Evolutionary conservation across 495 filamentous ascomycete genomes (phyloP).

Genomic region (Penicillium manginii): DNA sequence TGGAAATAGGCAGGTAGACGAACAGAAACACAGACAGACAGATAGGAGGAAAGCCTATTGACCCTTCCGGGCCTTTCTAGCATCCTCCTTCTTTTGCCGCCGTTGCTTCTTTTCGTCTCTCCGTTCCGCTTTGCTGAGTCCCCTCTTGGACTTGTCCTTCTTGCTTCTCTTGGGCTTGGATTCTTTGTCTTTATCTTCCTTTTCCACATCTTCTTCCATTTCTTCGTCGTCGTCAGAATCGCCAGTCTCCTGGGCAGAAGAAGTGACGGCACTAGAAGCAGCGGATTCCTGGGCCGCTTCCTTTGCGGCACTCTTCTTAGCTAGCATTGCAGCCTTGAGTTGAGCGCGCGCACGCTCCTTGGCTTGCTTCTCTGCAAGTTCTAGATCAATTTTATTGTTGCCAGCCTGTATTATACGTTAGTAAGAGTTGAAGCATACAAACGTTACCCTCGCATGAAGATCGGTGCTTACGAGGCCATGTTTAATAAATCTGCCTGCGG

Average conservation of each 20-base stretch:
- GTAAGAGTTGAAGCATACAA: not conserved
- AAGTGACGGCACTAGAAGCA: constrained; percentile 16
- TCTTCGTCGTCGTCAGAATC: constrained; percentile 28
- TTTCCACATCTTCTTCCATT: constrained; percentile 12
- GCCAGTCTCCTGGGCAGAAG: constrained; percentile 32
- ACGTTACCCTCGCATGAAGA: not conserved
- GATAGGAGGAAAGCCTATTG: constrained; percentile 14
- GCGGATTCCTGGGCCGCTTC: constrained; percentile 12
- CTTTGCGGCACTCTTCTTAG: constrained; percentile 33
- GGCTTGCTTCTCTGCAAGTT: constrained; percentile 55
- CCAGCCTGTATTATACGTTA: constrained; percentile 50
- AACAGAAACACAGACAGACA: not conserved
- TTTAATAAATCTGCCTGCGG: constrained; percentile 79
- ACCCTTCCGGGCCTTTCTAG: constrained; percentile 33
- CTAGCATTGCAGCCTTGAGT: constrained; percentile 51
- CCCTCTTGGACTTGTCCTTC: constrained; percentile 25
- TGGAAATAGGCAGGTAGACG: not conserved
- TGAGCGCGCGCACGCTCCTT: constrained; percentile 56
- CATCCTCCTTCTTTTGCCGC: constrained; percentile 42
- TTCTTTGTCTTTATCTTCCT: constrained; percentile 8
- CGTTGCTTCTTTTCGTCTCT: constrained; percentile 40
- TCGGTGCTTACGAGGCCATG: constrained; percentile 65
- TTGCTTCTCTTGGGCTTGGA: constrained; percentile 28
- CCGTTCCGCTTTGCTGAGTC: constrained; percentile 31
- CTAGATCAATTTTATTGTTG: constrained; percentile 63